A percentile compares a stretch with the other conserved stretches of the same genome.
Conservation (phyloP, 805 yeast species). For the Cyberlindnera japonica region DNA sequence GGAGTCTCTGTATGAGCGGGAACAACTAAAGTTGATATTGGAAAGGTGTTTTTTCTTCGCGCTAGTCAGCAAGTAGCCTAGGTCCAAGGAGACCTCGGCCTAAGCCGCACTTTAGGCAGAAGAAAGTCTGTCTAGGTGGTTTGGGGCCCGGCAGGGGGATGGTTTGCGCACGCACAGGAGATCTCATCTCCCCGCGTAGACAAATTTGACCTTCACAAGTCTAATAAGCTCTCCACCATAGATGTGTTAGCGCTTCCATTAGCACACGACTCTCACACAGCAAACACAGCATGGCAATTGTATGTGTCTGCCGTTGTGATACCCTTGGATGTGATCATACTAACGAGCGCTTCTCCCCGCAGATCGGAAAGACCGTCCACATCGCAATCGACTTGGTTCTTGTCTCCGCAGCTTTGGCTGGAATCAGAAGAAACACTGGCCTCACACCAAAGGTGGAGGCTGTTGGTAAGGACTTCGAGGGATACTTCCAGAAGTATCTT, state of each 20-base stretch:
- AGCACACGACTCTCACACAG: too few relatives aligned
- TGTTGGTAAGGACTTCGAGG: slow-evolving; percentile 42
- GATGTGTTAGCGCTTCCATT: too few relatives aligned
- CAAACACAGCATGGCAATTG: slow-evolving; percentile 1
- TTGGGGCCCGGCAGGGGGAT: neutral
- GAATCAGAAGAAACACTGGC: slow-evolving; percentile 70
- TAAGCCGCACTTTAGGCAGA: too few relatives aligned
- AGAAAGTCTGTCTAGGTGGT: too few relatives aligned
- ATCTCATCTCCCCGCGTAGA: neutral
- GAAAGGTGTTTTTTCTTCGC: neutral
- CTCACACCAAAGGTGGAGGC: slow-evolving; percentile 52
- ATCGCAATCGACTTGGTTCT: slow-evolving; percentile 55
- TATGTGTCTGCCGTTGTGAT: neutral
- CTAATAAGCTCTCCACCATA: too few relatives aligned
- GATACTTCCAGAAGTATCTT: slow-evolving; percentile 62
- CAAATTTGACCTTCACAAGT: neutral
- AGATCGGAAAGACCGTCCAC: slow-evolving; percentile 56
- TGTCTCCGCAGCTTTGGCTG: slow-evolving; percentile 66
- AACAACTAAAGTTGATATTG: too few relatives aligned
- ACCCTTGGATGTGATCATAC: too few relatives aligned
- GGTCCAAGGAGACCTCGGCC: too few relatives aligned
- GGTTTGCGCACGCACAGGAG: slow-evolving; percentile 6
- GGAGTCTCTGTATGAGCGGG: too few relatives aligned
- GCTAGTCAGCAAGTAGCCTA: too few relatives aligned
- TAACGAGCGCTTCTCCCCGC: neutral